phyloP scores from a whole-genome alignment of 768 basidiomycete species.

The Pulveroboletus sp. region DNA sequence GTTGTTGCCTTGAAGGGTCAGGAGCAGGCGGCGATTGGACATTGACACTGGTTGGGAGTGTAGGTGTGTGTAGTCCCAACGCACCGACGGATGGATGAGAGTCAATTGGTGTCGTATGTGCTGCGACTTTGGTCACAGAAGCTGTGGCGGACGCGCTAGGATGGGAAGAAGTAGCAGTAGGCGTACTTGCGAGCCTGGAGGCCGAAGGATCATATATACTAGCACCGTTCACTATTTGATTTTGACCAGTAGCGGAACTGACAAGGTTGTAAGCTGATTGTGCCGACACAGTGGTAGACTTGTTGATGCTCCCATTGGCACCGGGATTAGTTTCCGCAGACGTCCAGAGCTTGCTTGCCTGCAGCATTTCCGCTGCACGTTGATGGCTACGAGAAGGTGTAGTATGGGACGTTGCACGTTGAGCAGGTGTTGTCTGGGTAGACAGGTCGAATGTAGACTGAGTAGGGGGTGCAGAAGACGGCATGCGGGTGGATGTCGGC shows the following conservation, averaged over 20 bases:
- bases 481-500: slow-evolving; percentile 13
- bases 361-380: slow-evolving; percentile 21
- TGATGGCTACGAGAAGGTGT: slow-evolving; percentile 21
- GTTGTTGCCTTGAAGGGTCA: slow-evolving; percentile 21
- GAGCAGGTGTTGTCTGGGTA: slow-evolving; percentile 8
- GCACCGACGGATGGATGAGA: slow-evolving; percentile 6
- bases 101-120: background rate
- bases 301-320: slow-evolving; percentile 4
- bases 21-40: slow-evolving; percentile 8
- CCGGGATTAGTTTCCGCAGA: slow-evolving; percentile 1
- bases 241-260: slow-evolving; percentile 1
- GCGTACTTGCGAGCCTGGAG: slow-evolving; percentile 8
- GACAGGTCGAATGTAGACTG: slow-evolving; percentile 14
- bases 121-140: background rate
- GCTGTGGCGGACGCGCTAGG: background rate
- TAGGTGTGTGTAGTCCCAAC: slow-evolving; percentile 7
- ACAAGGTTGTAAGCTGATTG: slow-evolving; percentile 6
- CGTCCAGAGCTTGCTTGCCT: slow-evolving; percentile 16
- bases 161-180: slow-evolving; percentile 1
- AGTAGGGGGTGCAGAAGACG: slow-evolving; percentile 20
- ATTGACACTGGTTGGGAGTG: slow-evolving; percentile 1
- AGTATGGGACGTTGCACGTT: slow-evolving; percentile 18
- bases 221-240: slow-evolving; percentile 7
- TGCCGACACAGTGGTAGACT: background rate
- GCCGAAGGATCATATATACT: slow-evolving; percentile 5